Conservation (phyloP, 805 yeast species). For the Zygoascus flipseniorum region DNA sequence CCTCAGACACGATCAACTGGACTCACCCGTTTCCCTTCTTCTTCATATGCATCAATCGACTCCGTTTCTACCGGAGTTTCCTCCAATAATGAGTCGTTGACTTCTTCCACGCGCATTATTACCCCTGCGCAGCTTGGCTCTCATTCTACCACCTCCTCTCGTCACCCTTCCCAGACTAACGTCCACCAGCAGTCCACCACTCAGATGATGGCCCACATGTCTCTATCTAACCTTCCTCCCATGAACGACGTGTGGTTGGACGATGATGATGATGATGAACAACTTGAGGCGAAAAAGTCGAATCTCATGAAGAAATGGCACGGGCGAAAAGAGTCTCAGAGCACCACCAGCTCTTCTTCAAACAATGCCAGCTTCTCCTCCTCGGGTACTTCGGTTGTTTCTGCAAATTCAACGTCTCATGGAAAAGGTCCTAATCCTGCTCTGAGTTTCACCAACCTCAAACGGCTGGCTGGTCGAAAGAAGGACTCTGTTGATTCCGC, state of each 20-base stretch:
- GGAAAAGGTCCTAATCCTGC: neutral
- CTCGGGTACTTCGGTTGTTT: neutral
- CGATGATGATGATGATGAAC: conserved; percentile 15
- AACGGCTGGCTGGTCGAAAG: neutral
- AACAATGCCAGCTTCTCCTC: neutral
- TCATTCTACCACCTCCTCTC: neutral
- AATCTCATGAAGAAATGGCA: conserved; percentile 1
- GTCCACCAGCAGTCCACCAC: neutral
- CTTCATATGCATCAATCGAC: neutral
- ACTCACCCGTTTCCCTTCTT: neutral
- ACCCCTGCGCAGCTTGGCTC: neutral
- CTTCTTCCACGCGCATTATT: neutral
- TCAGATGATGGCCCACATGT: neutral
- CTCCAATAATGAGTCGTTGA: neutral
- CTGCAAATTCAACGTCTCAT: neutral
- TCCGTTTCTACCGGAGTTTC: neutral
- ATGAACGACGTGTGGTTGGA: conserved; percentile 22
- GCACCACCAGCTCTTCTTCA: neutral
- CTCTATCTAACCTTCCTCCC: conserved; percentile 10
- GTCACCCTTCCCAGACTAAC: neutral
- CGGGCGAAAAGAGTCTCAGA: neutral
- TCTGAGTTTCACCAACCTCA: neutral
- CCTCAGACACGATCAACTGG: neutral
- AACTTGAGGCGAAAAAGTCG: neutral
- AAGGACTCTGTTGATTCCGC: neutral